Evolutionary conservation across 345 rosid species (phyloP).

Genomic region (Carallia pectinifolia): DNA sequence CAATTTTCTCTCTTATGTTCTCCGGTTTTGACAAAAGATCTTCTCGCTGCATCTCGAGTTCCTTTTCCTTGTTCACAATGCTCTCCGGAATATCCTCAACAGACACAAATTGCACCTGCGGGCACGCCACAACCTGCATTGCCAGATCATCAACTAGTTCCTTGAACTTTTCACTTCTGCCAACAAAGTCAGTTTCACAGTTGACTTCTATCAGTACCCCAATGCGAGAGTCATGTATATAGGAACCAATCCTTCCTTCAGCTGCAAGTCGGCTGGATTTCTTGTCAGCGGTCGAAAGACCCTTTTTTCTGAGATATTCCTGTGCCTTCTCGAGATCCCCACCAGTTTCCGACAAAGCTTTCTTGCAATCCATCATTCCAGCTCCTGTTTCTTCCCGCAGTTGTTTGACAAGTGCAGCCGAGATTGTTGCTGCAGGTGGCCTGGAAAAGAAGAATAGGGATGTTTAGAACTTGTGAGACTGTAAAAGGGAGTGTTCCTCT

Average conservation of each 20-base stretch:
- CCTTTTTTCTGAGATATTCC: slow-evolving; percentile 92
- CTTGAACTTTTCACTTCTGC: slow-evolving; percentile 84
- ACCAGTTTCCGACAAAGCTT: slow-evolving; percentile 82
- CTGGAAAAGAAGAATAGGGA: slow-evolving; percentile 37
- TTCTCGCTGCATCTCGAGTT: slow-evolving; percentile 90
- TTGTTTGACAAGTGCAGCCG: slow-evolving; percentile 88
- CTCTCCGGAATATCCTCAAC: slow-evolving; percentile 64
- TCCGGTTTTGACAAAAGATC: slow-evolving; percentile 85
- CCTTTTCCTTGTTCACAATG: slow-evolving; percentile 61
- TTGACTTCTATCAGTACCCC: slow-evolving; percentile 92
- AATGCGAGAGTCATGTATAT: slow-evolving; percentile 85
- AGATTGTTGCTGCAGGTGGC: slow-evolving; percentile 48
- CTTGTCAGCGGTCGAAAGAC: slow-evolving; percentile 88
- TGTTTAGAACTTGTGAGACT: slow-evolving; percentile 5
- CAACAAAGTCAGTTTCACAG: slow-evolving; percentile 94
- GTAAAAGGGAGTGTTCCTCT: background rate
- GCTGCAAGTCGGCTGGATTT: slow-evolving; percentile 93
- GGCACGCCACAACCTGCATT: slow-evolving; percentile 53
- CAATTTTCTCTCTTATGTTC: slow-evolving; percentile 77
- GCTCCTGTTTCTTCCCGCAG: slow-evolving; percentile 96
- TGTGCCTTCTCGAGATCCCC: slow-evolving; percentile 94
- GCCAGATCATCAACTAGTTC: slow-evolving; percentile 88
- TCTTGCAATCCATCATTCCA: slow-evolving; percentile 99
- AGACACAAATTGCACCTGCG: slow-evolving; percentile 82
- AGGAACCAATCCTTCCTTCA: slow-evolving; percentile 91